A percentile compares a stretch with the other conserved stretches of the same genome.
Evolutionary conservation across 192 early-diverging fungal species (phyloP).

Genomic region (Mycoemilia scoparia): DNA sequence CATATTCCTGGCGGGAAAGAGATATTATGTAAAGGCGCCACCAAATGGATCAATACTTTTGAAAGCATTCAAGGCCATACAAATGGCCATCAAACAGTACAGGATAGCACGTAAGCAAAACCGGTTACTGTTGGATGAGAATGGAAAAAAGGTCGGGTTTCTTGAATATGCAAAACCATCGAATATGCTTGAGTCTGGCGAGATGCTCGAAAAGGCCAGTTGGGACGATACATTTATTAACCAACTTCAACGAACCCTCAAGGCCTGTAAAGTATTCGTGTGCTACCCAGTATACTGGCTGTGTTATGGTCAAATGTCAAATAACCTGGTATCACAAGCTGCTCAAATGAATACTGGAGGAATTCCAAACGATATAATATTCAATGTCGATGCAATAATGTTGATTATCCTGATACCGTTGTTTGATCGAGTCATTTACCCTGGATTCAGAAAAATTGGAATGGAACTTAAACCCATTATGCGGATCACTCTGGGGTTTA

Average conservation of each 20-base stretch:
- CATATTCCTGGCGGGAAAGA: constrained; percentile 33
- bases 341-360: constrained; percentile 35
- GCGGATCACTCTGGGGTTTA: constrained; percentile 38
- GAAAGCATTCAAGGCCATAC: constrained; percentile 21
- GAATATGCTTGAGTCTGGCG: constrained; percentile 7
- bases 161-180: constrained; percentile 46
- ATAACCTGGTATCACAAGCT: constrained; percentile 43
- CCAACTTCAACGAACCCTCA: constrained; percentile 36
- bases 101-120: constrained; percentile 12
- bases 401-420: constrained; percentile 39
- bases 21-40: constrained; percentile 29
- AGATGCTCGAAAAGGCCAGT: neutral
- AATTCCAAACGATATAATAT: constrained; percentile 43
- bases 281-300: constrained; percentile 63
- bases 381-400: constrained; percentile 37
- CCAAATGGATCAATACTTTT: constrained; percentile 36
- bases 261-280: constrained; percentile 48
- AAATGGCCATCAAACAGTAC: constrained; percentile 11
- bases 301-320: constrained; percentile 43
- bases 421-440: constrained; percentile 35
- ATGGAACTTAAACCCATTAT: constrained; percentile 33
- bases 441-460: constrained; percentile 30
- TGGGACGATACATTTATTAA: constrained; percentile 61
- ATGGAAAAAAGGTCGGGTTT: constrained; percentile 16
- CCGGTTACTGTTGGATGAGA: constrained; percentile 7